Percentiles rank a stretch among this genome's conserved stretches.
These are phyloP conservation scores for Xylaria flabelliformis DNA, from an alignment of 495 filamentous ascomycete genomes.

Conservation along the genomic window DNA sequence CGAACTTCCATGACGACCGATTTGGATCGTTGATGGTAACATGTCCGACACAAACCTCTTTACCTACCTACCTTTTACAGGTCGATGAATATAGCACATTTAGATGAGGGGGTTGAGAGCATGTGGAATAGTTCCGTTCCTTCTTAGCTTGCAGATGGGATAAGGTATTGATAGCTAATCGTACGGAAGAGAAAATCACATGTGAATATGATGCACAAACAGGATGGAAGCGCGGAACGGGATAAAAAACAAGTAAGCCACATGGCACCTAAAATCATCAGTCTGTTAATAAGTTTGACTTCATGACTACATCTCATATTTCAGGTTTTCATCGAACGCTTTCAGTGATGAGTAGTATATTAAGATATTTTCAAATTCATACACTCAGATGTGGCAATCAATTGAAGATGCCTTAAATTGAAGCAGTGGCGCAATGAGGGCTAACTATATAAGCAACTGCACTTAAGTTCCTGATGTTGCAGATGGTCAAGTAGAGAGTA, in stretches of 20 bases:
- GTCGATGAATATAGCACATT: neutral
- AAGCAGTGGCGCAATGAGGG: neutral
- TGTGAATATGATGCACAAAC: neutral
- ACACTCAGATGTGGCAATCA: neutral
- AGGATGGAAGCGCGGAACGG: neutral
- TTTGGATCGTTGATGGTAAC: slow-evolving; percentile 1
- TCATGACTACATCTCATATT: neutral
- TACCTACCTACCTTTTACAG: slow-evolving; percentile 1
- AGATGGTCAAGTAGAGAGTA: neutral
- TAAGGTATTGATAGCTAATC: neutral
- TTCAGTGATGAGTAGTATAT: neutral
- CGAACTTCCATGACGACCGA: neutral
- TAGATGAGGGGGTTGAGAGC: neutral
- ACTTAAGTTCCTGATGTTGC: no score
- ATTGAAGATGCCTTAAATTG: neutral
- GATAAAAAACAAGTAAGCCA: neutral
- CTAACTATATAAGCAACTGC: no score
- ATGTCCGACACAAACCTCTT: neutral
- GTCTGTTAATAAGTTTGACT: neutral
- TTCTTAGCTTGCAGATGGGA: neutral
- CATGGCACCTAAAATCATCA: neutral
- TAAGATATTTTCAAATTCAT: neutral
- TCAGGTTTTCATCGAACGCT: neutral
- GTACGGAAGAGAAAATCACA: neutral
- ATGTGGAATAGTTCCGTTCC: slow-evolving; percentile 2